A percentile compares a stretch with the other conserved stretches of the same genome.
Evolutionary conservation across 2,329 filamentous ascomycete species (phyloP).

Genomic region (Xylaria multiplex): DNA sequence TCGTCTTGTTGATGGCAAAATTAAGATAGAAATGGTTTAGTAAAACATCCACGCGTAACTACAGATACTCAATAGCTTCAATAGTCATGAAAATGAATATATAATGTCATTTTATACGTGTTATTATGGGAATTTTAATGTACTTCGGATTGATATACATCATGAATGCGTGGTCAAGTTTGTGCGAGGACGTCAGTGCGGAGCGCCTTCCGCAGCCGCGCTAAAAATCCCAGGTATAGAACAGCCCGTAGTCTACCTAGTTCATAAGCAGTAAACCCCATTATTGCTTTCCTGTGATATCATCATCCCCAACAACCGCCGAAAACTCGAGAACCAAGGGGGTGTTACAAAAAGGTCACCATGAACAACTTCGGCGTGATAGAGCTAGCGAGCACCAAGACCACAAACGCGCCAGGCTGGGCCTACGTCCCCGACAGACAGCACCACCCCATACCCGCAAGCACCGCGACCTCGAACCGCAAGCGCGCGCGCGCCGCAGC

Average conservation of each 20-base stretch:
- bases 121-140: background rate
- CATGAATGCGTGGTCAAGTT: too few species aligned
- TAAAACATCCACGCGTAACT: background rate
- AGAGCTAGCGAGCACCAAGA: conserved; percentile 77
- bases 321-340: background rate
- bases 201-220: conserved; percentile 14
- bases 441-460: conserved; percentile 58
- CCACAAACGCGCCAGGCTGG: conserved; percentile 83
- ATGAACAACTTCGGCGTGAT: conserved; percentile 82
- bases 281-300: background rate
- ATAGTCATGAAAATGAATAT: background rate
- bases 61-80: background rate
- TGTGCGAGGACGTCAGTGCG: background rate
- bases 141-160: too few species aligned
- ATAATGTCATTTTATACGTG: background rate
- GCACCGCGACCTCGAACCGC: conserved; percentile 59
- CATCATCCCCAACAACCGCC: conserved; percentile 1
- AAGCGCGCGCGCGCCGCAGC: conserved; percentile 75
- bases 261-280: background rate
- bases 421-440: conserved; percentile 84
- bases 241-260: background rate
- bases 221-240: conserved; percentile 12
- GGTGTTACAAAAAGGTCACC: background rate
- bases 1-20: background rate
- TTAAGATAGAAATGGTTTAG: background rate